Evolutionary conservation across 306 rosid species (phyloP), one percentile per base, ranked within the genome.

Genomic region (Corylus heterophylla): DNA sequence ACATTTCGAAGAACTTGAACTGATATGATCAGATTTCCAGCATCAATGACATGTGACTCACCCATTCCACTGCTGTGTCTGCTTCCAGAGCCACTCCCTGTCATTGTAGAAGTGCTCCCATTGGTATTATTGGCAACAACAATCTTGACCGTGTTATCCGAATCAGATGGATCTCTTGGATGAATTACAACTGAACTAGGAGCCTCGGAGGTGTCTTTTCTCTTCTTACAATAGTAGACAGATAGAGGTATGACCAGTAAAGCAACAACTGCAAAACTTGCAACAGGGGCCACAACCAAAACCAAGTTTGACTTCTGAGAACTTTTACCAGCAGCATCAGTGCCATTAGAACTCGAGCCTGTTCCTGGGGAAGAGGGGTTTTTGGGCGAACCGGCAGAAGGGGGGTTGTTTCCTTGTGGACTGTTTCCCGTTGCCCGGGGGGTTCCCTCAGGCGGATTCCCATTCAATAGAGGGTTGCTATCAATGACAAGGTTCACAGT

Each of bases 121-220:
- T 88, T 79, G 72, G 84, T 74, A 79, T 88, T 88, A 73, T 71
- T 82, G 20, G 96, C 90, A 72, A 93, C 86, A 22, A 42, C 98
- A 73, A 95, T 83, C 88, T 95, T 95, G 61, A 91, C 82, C 54
- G 29, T 70, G 73, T 87, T 88, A 37, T 87, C 95, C 4, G 93
- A 58, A 83, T 95, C 97, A 66, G 98, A 91, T 2, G 94, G 92
- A 89, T 95, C 97, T 79, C 98, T 89, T 5, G 98, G 99, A 77
- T 91, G 97, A 86, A 93, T 74, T 12, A 95, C 99, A 17, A 91
- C 84, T 25, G 98, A 91, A 76, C 83, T 78, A 31, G 97, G 88
- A 80, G 87, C 86, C 56, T 75, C 85, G 45, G 35, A 56, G 12
- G 67, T 58, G 52, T 78, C 84, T 78, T 85, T 90, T 77, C 80